Evolutionary conservation across 208 protist genomes (phyloP), one percentile per base, ranked within the genome.

Genomic region (Leishmania aethiopica): DNA sequence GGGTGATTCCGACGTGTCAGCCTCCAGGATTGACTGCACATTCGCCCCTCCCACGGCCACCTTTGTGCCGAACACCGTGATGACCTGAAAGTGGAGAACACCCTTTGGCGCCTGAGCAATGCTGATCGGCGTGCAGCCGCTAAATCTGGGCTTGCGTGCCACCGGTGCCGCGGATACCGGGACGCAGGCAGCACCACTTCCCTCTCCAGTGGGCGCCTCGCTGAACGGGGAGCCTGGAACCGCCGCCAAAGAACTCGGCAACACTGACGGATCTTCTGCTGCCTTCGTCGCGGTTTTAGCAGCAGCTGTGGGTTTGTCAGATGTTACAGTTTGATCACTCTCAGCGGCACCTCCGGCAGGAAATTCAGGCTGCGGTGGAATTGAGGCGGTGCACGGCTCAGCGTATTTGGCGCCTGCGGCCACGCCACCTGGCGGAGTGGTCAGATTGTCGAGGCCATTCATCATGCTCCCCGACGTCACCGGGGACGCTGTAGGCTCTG

Each of bases 91-190:
- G 28, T 75, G 32, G 8, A 86, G 75, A 8, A 69, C 66, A 19
- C 85, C 82, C 28, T 79, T 82, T 2, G 82, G 40, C 28, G 76
- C 79, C 40, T 74, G 45, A 7, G 75, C 55, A 19, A 88, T 83
- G 70, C 71, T 80, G 75, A 88, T 81, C 28, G 85, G 82, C 13
- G 84, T 42, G 79, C 85, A 88, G 70, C 37, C 66, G 76, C 60
- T 82, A 62, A 72, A 81, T 19, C 47, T 82, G 15, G 66, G 55
- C 60, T 49, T 76, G 10, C 72, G 81, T 42, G 40, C 80, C 28
- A 35, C 37, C 6, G 22, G 62, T 25, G 37, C n/a, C 67, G 42
- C 53, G n/a, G 53, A 67, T 13, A 40, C 42, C 13, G 42, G 6
- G 10, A 47, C 49, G 57, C 45, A 42, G 45, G 32, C 42, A 47